Percentiles rank a stretch among this genome's conserved stretches.
These are phyloP conservation scores for Tolypocladium amazonense DNA, from an alignment of 2,329 filamentous ascomycete species.

Conservation along the genomic window DNA sequence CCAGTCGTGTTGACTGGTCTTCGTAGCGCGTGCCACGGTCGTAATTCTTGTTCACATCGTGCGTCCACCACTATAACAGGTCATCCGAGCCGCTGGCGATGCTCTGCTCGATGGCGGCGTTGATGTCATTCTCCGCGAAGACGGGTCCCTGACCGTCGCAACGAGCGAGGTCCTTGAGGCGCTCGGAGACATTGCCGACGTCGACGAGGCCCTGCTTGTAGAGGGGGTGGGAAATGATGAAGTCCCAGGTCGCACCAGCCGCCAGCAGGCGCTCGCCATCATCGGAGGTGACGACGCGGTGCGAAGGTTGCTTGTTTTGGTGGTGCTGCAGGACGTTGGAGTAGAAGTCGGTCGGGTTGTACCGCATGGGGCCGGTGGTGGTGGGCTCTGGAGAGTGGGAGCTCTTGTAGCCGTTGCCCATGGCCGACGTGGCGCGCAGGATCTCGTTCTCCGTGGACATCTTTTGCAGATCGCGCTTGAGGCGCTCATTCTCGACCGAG, in stretches of 20 bases:
- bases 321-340: constrained; percentile 51
- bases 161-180: constrained; percentile 61
- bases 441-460: constrained; percentile 89
- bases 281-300: constrained; percentile 58
- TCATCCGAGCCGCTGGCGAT: constrained; percentile 70
- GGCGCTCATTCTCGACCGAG: constrained; percentile 72
- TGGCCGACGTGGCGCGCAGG: constrained; percentile 62
- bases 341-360: constrained; percentile 63
- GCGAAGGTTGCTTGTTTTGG: constrained; percentile 51
- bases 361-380: constrained; percentile 58
- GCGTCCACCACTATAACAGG: constrained; percentile 28
- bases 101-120: constrained; percentile 67
- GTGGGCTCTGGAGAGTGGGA: constrained; percentile 35
- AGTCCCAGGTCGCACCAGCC: constrained; percentile 76
- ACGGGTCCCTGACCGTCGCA: constrained; percentile 86
- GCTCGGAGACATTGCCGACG: constrained; percentile 69
- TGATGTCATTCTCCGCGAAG: constrained; percentile 67
- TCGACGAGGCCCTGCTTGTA: constrained; percentile 72
- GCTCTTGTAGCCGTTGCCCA: constrained; percentile 19
- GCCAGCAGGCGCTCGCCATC: constrained; percentile 60
- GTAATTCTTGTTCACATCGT: neutral
- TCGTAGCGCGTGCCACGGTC: neutral
- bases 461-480: constrained; percentile 76
- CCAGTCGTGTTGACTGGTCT: neutral
- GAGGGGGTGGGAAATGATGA: constrained; percentile 71